Conservation (phyloP, 768 basidiomycete genomes). For the Mycena galericulata region DNA sequence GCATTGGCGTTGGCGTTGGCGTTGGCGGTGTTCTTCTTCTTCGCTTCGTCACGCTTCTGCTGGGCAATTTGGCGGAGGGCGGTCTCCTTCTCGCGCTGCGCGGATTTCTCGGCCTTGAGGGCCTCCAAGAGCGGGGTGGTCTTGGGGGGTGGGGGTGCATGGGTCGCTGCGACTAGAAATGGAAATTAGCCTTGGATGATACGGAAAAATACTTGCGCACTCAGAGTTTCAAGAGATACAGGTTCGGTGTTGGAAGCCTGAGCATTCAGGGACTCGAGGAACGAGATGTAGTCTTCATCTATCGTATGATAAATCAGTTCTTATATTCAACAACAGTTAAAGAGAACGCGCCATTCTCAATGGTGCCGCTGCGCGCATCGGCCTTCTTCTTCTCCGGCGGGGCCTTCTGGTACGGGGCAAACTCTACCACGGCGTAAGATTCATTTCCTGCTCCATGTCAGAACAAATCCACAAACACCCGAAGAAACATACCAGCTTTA, state of each 20-base stretch:
- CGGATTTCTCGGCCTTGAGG: slow-evolving; percentile 85
- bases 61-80: slow-evolving; percentile 80
- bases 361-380: slow-evolving; percentile 87
- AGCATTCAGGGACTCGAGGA: slow-evolving; percentile 78
- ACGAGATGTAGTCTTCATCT: slow-evolving; percentile 90
- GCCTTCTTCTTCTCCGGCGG: slow-evolving; percentile 80
- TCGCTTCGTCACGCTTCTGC: slow-evolving; percentile 64
- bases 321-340: not conserved
- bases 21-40: slow-evolving; percentile 48
- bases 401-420: slow-evolving; percentile 91
- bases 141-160: slow-evolving; percentile 72
- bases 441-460: slow-evolving; percentile 75
- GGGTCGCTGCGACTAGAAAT: slow-evolving; percentile 70
- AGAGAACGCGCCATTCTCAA: slow-evolving; percentile 79
- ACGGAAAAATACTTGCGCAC: slow-evolving; percentile 52
- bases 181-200: not conserved
- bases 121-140: slow-evolving; percentile 95
- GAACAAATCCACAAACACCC: slow-evolving; percentile 4
- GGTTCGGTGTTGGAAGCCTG: slow-evolving; percentile 64
- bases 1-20: slow-evolving; percentile 36
- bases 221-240: slow-evolving; percentile 71
- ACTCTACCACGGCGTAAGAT: slow-evolving; percentile 91
- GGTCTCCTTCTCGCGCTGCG: slow-evolving; percentile 78
- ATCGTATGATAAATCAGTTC: slow-evolving; percentile 15
- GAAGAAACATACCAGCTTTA: slow-evolving; percentile 77